Base-by-base conservation (phyloP, 805 yeast species). In the Sungouiozyma intestinalis region DNA sequence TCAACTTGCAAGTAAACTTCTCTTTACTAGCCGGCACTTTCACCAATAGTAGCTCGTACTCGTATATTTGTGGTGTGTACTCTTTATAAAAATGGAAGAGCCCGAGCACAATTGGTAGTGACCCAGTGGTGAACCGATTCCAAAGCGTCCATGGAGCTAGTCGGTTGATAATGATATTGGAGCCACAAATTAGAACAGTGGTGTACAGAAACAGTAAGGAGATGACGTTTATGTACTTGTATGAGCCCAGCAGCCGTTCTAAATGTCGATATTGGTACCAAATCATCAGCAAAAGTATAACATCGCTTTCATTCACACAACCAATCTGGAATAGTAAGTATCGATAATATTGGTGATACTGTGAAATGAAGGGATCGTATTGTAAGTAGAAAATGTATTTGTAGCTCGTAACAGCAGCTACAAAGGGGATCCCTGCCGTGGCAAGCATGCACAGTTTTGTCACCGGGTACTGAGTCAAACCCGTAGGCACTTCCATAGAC, bases 251-350 rank as follows among this genome's bases (percentile, higher is more conserved):
- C 39, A 73, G 58, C 40, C 85, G 55, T 58, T 79, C 86, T 40
- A 79, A 47, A 34, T 67, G 70, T 54, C 79, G 75, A 50, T 71
- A 69, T 39, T 72, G 72, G 44, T 74, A 67, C 67, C 68, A 64
- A 8, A 75, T 55, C 33, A 79, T 51, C 13, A 73, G 55, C 9
- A 70, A 53, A 2, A 68, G 53, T 2, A 76, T 48, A 44, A 70
- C 74, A 56, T 79, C 83, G 4, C 80, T 70, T 53, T 77, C 83
- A 52, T 75, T 77, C 36, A 74, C 65, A 40, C 74, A 73, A n/a
- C 73, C 63, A 11, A 73, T 20, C 52, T 77, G 85, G 48, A 67
- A 71, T 5, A 69, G 54, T 6, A 68, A 36, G 7, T 74, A 53
- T 40, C 85, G 60, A 74, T 81, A 79, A 52, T 69, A 78, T 48